These are phyloP conservation scores for Lodderomyces margitis DNA, from an alignment of 1,139 yeast species.

Conservation along the genomic window DNA sequence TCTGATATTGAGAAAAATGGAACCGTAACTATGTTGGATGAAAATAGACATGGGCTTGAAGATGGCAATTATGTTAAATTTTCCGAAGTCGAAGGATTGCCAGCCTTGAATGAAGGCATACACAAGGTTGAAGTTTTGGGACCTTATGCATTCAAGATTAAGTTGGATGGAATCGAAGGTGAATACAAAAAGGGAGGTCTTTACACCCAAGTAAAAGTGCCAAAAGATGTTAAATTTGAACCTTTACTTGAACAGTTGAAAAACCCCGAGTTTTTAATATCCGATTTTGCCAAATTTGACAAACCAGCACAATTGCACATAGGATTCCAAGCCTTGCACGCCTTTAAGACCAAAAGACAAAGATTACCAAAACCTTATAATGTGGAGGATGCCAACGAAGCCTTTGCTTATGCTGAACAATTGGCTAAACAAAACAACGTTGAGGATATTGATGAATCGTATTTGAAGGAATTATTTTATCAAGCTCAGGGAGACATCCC, in stretches of 20 bases:
- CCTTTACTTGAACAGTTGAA: slow-evolving; percentile 61
- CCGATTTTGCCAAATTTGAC: slow-evolving; percentile 93
- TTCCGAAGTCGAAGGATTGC: slow-evolving; percentile 79
- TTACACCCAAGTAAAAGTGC: slow-evolving; percentile 89
- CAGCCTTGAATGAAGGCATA: slow-evolving; percentile 68
- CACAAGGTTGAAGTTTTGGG: slow-evolving; percentile 83
- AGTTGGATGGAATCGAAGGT: slow-evolving; percentile 54
- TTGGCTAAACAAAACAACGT: slow-evolving; percentile 62
- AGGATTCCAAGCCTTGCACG: slow-evolving; percentile 87
- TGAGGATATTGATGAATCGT: slow-evolving; percentile 60
- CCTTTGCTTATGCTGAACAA: slow-evolving; percentile 59
- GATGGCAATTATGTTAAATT: slow-evolving; percentile 90
- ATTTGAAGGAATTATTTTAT: slow-evolving; percentile 70
- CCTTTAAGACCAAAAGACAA: slow-evolving; percentile 60
- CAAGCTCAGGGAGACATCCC: slow-evolving; percentile 94
- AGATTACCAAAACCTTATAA: slow-evolving; percentile 75
- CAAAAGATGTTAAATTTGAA: slow-evolving; percentile 61
- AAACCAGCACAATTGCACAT: slow-evolving; percentile 87
- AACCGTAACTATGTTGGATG: slow-evolving; percentile 88
- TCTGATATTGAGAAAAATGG: slow-evolving; percentile 89
- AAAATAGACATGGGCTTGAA: slow-evolving; percentile 87
- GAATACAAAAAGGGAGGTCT: slow-evolving; percentile 80
- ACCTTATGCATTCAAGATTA: slow-evolving; percentile 85
- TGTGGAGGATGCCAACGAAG: slow-evolving; percentile 70
- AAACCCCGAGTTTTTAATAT: slow-evolving; percentile 74